Base-by-base conservation (phyloP, 148 eudicot genomes). In the Linanthus parryae region DNA sequence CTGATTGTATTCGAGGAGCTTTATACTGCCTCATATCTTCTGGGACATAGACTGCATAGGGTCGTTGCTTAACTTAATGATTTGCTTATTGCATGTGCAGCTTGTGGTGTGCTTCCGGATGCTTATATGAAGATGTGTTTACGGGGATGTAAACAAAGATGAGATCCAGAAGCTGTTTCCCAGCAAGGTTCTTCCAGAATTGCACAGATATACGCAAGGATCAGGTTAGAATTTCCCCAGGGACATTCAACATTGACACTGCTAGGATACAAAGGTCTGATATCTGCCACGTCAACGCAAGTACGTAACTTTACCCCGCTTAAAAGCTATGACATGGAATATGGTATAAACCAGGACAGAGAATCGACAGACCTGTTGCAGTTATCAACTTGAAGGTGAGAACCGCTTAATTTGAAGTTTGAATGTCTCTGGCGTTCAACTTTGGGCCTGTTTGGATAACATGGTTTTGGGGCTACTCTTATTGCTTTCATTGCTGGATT, bases 141-240 rank as follows among this genome's bases (percentile, higher is more conserved):
- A 71, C 52, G 76, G 71, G 33, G 67, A 66, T 63, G 18, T 57
- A 27, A 51, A 47, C 38, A 75, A 63, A 55, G 80, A 75, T 18
- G 70, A 59, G 20, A 75, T 75, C 50, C 80, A 75, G 11, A 75
- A 75, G 23, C 39, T 75, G 61, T 75, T 75, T 54, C 81, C 81
- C 2, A 33, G 33, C 44, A 70, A 75, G 49, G 76, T 75, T 44
- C 62, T 56, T 58, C 76, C 70, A 55, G 81, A 75, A 49, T 33
- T 71, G 50, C 73, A 75, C 42, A 67, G 81, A 75, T 57, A 33
- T 67, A 49, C 49, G 46, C 5, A 67, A 75, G 50, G 76, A 67
- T 45, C 70, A 60, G 76, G 81, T 71, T 40, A 35, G 54, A 25
- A 16, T 35, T 58, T 58, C 16, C 10, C n/a, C n/a, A n/a, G 14